Base-by-base conservation (phyloP, 2,329 filamentous ascomycete species). In the Penicillium hesseltinei region DNA sequence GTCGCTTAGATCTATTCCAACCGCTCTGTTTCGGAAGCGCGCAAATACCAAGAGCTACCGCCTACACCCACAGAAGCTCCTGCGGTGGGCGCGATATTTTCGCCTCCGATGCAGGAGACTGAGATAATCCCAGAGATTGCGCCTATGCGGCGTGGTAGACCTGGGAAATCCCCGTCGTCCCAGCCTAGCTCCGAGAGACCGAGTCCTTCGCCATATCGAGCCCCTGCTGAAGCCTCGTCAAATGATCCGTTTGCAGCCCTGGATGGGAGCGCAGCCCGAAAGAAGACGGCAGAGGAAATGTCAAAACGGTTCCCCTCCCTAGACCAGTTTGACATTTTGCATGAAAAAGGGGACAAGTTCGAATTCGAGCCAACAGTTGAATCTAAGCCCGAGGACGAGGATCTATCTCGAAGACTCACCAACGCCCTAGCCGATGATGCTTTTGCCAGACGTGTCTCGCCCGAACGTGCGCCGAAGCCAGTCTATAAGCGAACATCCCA, bases 201-300 rank as follows among this genome's bases (percentile, higher is more conserved):
- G 52, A 88, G 78, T 66, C 83, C 86, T 8, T 91, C 90, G 5
- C 88, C 91, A 0, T 83, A 86, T 64, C 84, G 87, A 62, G 86
- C 88, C 42, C 23, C 39, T 15, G 45, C 59, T 8, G 61, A 56
- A 11, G 47, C 50, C 21, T 83, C 86, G 1, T 81, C 82, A 27
- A 86, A 84, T 46, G 94, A 99, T 73, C 94, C 94, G 0, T 99
- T 97, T 72, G 91, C 91, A 19, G 91, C 91, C 0, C 82, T 99
- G 27, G 94, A 99, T 71, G 83, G 88, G 2, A 87, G 83, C 56
- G 78, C 82, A 35, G 74, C 76, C 61, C 64, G 79, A 25, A 78
- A 78, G 8, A 81, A 84, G 45, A 63, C 68, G 23, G 80, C 81
- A 2, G 94, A 97, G 64, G 93, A 97, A 69, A 79, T 97, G 27